phyloP scores from a whole-genome alignment of 768 basidiomycete species.

The Vararia minispora region DNA sequence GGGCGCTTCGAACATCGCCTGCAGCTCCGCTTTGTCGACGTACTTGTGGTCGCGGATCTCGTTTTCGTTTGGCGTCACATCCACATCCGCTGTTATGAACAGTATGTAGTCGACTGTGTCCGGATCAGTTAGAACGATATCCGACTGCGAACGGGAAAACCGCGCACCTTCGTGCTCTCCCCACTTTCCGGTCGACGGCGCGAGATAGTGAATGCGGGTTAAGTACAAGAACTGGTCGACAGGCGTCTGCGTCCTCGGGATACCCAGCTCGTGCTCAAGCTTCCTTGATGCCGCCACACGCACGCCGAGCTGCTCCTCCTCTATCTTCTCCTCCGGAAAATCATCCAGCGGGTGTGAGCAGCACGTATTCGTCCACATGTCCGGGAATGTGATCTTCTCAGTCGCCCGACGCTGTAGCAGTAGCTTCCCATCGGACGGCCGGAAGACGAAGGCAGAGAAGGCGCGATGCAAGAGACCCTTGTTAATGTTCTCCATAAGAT shows the following conservation, averaged over 20 bases:
- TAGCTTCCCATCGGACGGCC: constrained; percentile 87
- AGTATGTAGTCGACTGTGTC: constrained; percentile 92
- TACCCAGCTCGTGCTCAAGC: constrained; percentile 93
- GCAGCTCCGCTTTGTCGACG: constrained; percentile 82
- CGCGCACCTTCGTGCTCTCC: constrained; percentile 92
- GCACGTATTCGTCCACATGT: constrained; percentile 99
- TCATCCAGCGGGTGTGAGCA: constrained; percentile 96
- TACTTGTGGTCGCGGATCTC: constrained; percentile 90
- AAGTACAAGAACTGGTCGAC: constrained; percentile 87
- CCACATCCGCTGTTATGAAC: constrained; percentile 85
- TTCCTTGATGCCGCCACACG: constrained; percentile 88
- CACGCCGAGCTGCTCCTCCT: constrained; percentile 72
- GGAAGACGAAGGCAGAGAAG: constrained; percentile 95
- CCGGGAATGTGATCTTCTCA: constrained; percentile 99
- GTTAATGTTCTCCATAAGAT: constrained; percentile 94
- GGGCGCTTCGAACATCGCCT: constrained; percentile 78
- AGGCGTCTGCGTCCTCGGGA: constrained; percentile 66
- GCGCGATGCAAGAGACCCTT: constrained; percentile 93
- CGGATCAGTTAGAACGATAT: constrained; percentile 1
- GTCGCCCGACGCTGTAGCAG: constrained; percentile 89
- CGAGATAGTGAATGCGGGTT: constrained; percentile 94
- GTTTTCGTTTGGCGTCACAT: constrained; percentile 70
- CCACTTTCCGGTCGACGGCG: constrained; percentile 87
- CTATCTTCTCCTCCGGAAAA: constrained; percentile 73
- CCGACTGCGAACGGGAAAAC: background rate